phyloP scores from a whole-genome alignment of 2,329 filamentous ascomycete species.

The Aspergillus japonicus region DNA sequence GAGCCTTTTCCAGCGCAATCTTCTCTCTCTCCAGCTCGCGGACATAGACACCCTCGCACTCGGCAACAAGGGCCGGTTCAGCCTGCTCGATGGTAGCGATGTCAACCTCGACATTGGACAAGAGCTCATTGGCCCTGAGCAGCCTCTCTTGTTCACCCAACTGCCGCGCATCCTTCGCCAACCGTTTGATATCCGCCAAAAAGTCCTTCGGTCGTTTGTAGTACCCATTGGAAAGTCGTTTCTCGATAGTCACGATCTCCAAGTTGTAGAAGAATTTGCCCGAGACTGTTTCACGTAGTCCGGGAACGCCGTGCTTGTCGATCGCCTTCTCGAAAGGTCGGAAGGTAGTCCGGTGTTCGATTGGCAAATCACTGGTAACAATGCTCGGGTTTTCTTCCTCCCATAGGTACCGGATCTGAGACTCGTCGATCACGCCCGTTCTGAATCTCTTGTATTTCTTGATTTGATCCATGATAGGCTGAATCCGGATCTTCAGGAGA shows the following conservation, averaged over 20 bases:
- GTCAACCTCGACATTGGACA: slow-evolving; percentile 92
- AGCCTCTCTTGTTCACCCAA: slow-evolving; percentile 79
- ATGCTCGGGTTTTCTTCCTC: slow-evolving; percentile 74
- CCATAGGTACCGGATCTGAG: slow-evolving; percentile 75
- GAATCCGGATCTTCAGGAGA: slow-evolving; percentile 80
- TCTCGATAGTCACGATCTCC: slow-evolving; percentile 88
- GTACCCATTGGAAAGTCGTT: slow-evolving; percentile 93
- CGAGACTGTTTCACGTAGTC: slow-evolving; percentile 70
- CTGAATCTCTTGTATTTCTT: slow-evolving; percentile 91
- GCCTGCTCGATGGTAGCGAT: slow-evolving; percentile 70
- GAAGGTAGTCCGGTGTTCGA: slow-evolving; percentile 57
- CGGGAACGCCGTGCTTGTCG: slow-evolving; percentile 75
- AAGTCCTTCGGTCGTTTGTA: slow-evolving; percentile 92
- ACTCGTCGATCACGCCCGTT: slow-evolving; percentile 71
- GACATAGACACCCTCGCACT: slow-evolving; percentile 79
- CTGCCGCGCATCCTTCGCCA: slow-evolving; percentile 80
- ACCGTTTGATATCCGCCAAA: slow-evolving; percentile 76
- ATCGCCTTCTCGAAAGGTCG: slow-evolving; percentile 77
- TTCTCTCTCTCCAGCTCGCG: slow-evolving; percentile 69
- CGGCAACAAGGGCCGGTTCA: slow-evolving; percentile 61
- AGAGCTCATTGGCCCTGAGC: slow-evolving; percentile 85
- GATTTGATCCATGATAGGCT: slow-evolving; percentile 96
- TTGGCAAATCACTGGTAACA: slow-evolving; percentile 59
- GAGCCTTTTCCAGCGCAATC: slow-evolving; percentile 58
- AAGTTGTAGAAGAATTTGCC: slow-evolving; percentile 94